Conservation (phyloP, 2,329 filamentous ascomycete species). For the Fusarium vanettenii region DNA sequence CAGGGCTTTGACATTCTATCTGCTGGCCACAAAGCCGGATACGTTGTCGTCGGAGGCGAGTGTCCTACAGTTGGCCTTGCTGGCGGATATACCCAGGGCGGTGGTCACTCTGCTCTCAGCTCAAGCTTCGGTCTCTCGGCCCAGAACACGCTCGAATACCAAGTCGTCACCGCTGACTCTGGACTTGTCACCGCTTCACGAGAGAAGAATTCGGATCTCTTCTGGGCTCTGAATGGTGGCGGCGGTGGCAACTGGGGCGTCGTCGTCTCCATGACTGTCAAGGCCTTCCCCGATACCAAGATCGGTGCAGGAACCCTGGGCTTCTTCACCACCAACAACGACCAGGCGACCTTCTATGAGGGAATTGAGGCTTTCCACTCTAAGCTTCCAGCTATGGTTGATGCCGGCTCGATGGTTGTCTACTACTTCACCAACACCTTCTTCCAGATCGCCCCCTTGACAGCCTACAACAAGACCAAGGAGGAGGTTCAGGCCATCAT, state of each 20-base stretch:
- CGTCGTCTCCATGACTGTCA: conserved; percentile 65
- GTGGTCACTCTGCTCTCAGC: conserved; percentile 64
- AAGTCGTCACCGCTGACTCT: conserved; percentile 65
- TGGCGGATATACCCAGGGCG: conserved; percentile 71
- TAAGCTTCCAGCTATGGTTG: conserved; percentile 58
- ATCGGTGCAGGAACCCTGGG: conserved; percentile 58
- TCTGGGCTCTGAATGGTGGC: conserved; percentile 71
- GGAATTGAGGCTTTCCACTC: conserved; percentile 57
- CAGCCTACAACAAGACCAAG: conserved; percentile 58
- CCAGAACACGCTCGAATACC: conserved; percentile 67
- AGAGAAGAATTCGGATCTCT: conserved; percentile 64
- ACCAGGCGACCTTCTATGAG: conserved; percentile 59
- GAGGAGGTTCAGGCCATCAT: conserved; percentile 56
- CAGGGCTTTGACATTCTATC: conserved; percentile 58
- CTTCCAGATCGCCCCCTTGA: conserved; percentile 55
- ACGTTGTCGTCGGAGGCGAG: conserved; percentile 65
- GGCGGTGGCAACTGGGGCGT: conserved; percentile 70
- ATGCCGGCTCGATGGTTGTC: conserved; percentile 61
- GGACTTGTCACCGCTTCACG: conserved; percentile 58
- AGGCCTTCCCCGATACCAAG: conserved; percentile 57
- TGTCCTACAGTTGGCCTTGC: conserved; percentile 66
- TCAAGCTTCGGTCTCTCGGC: conserved; percentile 67
- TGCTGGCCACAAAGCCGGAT: conserved; percentile 56
- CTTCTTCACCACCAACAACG: conserved; percentile 48
- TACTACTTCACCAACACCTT: conserved; percentile 60